Conservation (phyloP, 768 basidiomycete species). For the Phlegmacium glaucopus region DNA sequence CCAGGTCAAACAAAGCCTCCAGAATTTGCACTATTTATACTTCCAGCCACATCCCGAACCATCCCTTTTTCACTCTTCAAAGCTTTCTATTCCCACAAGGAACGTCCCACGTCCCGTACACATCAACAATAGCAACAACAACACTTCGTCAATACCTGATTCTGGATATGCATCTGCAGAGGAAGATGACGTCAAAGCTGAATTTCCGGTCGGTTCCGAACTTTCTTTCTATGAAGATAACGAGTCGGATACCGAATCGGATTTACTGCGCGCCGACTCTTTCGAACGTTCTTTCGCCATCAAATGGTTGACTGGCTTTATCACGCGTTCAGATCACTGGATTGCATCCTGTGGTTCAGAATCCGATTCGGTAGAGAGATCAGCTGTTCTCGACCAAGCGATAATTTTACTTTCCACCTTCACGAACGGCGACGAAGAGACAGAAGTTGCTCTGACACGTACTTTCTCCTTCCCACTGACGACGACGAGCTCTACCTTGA, state of each 20-base stretch:
- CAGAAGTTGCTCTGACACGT: slow-evolving; percentile 45
- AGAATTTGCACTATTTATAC: slow-evolving; percentile 49
- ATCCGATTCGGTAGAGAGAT: slow-evolving; percentile 38
- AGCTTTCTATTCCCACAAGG: slow-evolving; percentile 25
- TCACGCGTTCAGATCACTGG: slow-evolving; percentile 60
- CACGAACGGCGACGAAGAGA: slow-evolving; percentile 38
- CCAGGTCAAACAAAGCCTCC: slow-evolving; percentile 38
- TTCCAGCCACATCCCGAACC: slow-evolving; percentile 34
- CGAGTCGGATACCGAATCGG: slow-evolving; percentile 28
- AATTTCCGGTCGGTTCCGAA: slow-evolving; percentile 9
- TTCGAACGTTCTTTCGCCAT: slow-evolving; percentile 68
- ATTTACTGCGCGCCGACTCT: slow-evolving; percentile 54
- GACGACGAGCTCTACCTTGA: background rate
- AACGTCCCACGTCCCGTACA: slow-evolving; percentile 25
- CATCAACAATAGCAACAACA: no score
- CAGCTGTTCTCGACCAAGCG: slow-evolving; percentile 50
- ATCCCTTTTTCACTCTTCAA: slow-evolving; percentile 18
- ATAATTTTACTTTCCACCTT: slow-evolving; percentile 55
- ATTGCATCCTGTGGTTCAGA: slow-evolving; percentile 20
- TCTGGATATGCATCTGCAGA: slow-evolving; percentile 80
- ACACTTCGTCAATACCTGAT: slow-evolving; percentile 60
- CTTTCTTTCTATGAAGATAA: slow-evolving; percentile 13
- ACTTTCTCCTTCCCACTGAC: slow-evolving; percentile 45
- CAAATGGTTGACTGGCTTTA: slow-evolving; percentile 71
- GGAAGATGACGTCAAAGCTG: slow-evolving; percentile 46